Conservation (phyloP, 1,139 yeast genomes). For the Candida albicans region DNA sequence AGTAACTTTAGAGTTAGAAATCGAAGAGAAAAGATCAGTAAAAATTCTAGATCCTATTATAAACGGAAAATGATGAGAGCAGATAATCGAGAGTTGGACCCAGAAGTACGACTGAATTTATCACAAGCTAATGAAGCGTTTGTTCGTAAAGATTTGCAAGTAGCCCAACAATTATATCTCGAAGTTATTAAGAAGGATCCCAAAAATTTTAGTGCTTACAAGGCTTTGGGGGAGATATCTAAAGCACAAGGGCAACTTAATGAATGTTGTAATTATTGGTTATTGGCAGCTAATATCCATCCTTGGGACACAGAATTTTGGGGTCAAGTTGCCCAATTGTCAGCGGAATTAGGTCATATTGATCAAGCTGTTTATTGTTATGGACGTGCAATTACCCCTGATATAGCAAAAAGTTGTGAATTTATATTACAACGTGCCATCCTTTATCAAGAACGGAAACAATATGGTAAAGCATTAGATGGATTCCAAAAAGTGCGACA, state of each 20-base stretch:
- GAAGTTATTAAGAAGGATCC: conserved; percentile 81
- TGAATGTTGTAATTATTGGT: conserved; percentile 79
- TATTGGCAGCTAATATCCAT: conserved; percentile 79
- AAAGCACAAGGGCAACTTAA: conserved; percentile 63
- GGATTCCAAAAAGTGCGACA: conserved; percentile 66
- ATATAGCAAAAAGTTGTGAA: conserved; percentile 50
- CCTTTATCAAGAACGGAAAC: conserved; percentile 63
- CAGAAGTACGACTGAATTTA: conserved; percentile 64
- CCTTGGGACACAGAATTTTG: conserved; percentile 79
- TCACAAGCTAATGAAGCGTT: conserved; percentile 81
- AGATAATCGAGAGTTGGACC: conserved; percentile 54
- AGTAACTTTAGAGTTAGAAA: conserved; percentile 56
- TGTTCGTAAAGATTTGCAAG: conserved; percentile 62
- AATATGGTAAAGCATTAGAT: conserved; percentile 71
- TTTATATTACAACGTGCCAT: conserved; percentile 62
- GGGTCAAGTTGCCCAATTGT: conserved; percentile 78
- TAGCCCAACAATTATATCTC: conserved; percentile 64
- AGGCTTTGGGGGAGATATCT: conserved; percentile 82
- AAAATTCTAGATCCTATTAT: conserved; percentile 32
- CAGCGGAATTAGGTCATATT: conserved; percentile 66
- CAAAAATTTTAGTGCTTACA: conserved; percentile 78
- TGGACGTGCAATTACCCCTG: conserved; percentile 66
- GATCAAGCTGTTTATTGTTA: conserved; percentile 86
- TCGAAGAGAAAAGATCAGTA: conserved; percentile 32
- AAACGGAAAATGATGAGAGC: conserved; percentile 36